A percentile compares a stretch with the other conserved stretches of the same genome.
Evolutionary conservation across 2,329 filamentous ascomycete species (phyloP).

Genomic region (Colletotrichum cereale): DNA sequence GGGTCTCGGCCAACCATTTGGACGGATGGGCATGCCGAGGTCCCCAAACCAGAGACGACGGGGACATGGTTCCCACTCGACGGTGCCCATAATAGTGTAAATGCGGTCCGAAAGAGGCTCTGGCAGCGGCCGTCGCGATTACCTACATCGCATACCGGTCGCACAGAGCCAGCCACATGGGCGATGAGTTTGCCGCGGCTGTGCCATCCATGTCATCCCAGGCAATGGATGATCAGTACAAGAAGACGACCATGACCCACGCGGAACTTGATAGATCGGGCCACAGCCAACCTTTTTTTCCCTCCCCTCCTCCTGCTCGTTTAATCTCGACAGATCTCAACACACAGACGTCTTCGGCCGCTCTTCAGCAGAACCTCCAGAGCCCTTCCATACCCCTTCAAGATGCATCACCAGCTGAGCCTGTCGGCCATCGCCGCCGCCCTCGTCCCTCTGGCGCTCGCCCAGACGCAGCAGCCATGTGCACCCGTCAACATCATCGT

Average conservation of each 20-base stretch:
- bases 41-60: neutral
- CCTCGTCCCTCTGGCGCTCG: conserved; percentile 24
- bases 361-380: neutral
- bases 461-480: conserved; percentile 19
- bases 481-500: conserved; percentile 53
- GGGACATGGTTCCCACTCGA: neutral
- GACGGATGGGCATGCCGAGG: conserved; percentile 5
- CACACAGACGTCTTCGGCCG: neutral
- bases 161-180: conserved; percentile 19
- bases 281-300: neutral
- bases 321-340: neutral
- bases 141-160: neutral
- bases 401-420: conserved; percentile 23
- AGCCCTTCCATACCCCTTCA: neutral
- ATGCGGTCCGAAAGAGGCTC: neutral
- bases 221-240: conserved; percentile 27
- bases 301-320: neutral
- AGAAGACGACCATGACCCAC: conserved; percentile 17
- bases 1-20: neutral
- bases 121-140: conserved; percentile 1
- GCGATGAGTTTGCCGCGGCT: conserved; percentile 27
- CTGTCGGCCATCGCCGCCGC: conserved; percentile 31
- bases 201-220: conserved; percentile 24
- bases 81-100: neutral
- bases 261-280: neutral